Conservation (phyloP, 768 basidiomycete species). For the Boletus subparvulus region DNA sequence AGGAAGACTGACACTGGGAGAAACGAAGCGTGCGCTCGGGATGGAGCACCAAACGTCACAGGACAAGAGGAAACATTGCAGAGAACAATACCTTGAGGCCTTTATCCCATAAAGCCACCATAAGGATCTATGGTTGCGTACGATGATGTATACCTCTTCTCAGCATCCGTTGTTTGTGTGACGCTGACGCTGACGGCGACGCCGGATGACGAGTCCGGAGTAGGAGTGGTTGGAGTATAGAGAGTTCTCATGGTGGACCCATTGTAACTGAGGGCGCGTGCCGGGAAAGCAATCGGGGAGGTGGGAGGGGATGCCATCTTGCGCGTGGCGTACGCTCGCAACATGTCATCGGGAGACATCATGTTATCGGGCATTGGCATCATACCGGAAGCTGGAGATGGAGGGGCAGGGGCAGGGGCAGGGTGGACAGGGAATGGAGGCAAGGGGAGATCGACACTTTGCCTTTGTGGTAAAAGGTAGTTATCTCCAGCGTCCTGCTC, state of each 20-base stretch:
- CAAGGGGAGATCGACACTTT: slow-evolving; percentile 28
- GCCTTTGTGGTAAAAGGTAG: slow-evolving; percentile 43
- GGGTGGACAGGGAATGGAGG: slow-evolving; percentile 36
- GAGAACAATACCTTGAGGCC: background rate
- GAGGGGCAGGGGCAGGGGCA: slow-evolving; percentile 16
- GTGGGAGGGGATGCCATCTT: slow-evolving; percentile 35
- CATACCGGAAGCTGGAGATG: slow-evolving; percentile 40
- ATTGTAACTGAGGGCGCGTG: slow-evolving; percentile 24
- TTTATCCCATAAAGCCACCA: slow-evolving; percentile 12
- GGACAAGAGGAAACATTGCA: background rate
- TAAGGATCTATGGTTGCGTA: slow-evolving; percentile 30
- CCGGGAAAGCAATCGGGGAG: slow-evolving; percentile 32
- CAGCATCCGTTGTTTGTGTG: slow-evolving; percentile 8
- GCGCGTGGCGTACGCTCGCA: slow-evolving; percentile 67
- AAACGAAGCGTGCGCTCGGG: background rate
- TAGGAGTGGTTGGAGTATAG: slow-evolving; percentile 23
- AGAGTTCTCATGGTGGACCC: slow-evolving; percentile 31
- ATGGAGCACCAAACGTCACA: background rate
- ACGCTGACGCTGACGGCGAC: slow-evolving; percentile 4
- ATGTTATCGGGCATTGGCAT: slow-evolving; percentile 40
- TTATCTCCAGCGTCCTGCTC: slow-evolving; percentile 35
- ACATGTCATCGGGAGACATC: slow-evolving; percentile 73
- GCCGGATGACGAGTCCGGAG: slow-evolving; percentile 7
- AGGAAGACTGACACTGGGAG: background rate
- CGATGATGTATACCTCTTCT: slow-evolving; percentile 27